phyloP scores from a whole-genome alignment of 352 stramenopile species.

The Thalassiosira livingstoniorum region DNA sequence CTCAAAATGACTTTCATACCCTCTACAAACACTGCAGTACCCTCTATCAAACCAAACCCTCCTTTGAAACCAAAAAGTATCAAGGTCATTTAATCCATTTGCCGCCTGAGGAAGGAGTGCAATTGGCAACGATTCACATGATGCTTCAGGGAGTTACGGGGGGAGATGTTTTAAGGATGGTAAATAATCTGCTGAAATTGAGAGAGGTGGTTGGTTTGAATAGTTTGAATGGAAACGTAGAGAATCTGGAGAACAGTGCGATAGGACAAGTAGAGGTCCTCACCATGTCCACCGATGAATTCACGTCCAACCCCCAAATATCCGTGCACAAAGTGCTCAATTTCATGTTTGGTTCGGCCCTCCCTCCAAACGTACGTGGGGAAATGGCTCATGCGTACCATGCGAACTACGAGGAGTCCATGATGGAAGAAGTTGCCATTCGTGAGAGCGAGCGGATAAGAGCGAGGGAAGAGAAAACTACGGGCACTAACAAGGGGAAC shows the following conservation, averaged over 20 bases:
- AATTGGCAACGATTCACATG: slow-evolving; percentile 30
- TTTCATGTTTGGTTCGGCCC: slow-evolving; percentile 33
- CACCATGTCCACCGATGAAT: slow-evolving; percentile 30
- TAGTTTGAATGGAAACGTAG: neutral
- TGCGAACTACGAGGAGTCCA: no score
- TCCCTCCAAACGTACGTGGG: no score
- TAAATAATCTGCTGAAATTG: slow-evolving; percentile 38
- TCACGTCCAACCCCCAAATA: slow-evolving; percentile 19
- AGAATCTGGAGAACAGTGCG: neutral
- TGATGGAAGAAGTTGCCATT: no score
- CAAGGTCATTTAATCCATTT: slow-evolving; percentile 31
- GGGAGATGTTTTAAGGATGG: slow-evolving; percentile 27
- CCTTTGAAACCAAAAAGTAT: slow-evolving; percentile 11
- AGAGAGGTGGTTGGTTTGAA: slow-evolving; percentile 16
- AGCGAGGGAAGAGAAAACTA: no score
- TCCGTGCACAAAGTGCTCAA: slow-evolving; percentile 9
- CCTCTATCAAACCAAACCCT: slow-evolving; percentile 31
- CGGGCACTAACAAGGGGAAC: no score
- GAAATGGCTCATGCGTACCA: no score
- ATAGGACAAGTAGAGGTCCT: slow-evolving; percentile 30
- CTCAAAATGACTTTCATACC: slow-evolving; percentile 26
- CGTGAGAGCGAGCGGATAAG: no score
- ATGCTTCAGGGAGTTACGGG: neutral
- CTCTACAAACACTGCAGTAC: slow-evolving; percentile 18
- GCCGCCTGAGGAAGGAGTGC: slow-evolving; percentile 3